These are phyloP conservation scores for Hypocrella siamensis DNA, from an alignment of 2,329 filamentous ascomycete genomes.

Conservation along the genomic window DNA sequence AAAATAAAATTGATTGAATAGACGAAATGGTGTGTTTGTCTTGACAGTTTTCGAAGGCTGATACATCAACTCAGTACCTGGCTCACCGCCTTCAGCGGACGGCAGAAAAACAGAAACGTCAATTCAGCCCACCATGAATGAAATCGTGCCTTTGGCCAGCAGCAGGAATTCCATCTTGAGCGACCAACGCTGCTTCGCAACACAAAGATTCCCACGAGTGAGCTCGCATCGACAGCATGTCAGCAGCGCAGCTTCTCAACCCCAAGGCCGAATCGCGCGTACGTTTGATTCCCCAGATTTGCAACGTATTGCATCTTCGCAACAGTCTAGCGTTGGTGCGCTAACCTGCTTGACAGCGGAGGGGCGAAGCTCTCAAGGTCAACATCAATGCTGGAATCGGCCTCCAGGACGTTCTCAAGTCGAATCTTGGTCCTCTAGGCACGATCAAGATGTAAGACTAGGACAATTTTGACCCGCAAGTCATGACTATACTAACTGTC, in stretches of 20 bases:
- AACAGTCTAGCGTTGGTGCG: conserved; percentile 6
- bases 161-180: conserved; percentile 11
- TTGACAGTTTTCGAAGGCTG: no score
- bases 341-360: conserved; percentile 43
- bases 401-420: conserved; percentile 84
- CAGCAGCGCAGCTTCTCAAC: conserved; percentile 93
- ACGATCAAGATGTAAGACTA: conserved; percentile 77
- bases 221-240: conserved; percentile 43
- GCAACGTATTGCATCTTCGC: no score
- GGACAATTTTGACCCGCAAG: background rate
- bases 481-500: background rate
- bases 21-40: no score
- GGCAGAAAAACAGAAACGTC: no score
- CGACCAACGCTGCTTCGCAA: conserved; percentile 5
- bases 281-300: no score
- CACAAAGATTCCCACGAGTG: conserved; percentile 4
- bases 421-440: conserved; percentile 83
- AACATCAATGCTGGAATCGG: conserved; percentile 97
- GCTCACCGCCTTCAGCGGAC: no score
- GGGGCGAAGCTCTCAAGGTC: conserved; percentile 90
- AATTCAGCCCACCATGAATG: no score
- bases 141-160: no score
- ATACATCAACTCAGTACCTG: no score
- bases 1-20: no score
- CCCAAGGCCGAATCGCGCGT: conserved; percentile 97